Conservation (phyloP, 2,329 filamentous ascomycete species). For the Colletotrichum horii region DNA sequence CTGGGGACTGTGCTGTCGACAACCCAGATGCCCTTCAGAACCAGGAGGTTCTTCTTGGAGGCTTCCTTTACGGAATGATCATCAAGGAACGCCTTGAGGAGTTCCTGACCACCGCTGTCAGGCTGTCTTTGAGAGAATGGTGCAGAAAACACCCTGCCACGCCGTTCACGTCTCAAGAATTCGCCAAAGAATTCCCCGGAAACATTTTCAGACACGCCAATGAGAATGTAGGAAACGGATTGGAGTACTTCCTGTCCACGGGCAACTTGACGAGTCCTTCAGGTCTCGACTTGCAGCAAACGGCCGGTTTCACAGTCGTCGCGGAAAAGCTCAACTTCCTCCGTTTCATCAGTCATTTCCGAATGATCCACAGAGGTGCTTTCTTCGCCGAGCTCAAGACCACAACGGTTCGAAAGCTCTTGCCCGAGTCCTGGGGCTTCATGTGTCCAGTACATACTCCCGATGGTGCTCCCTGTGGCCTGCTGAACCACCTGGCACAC, state of each 20-base stretch:
- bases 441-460: conserved; percentile 97
- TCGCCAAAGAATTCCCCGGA: conserved; percentile 78
- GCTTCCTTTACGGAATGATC: conserved; percentile 93
- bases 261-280: conserved; percentile 92
- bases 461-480: conserved; percentile 91
- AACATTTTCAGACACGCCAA: conserved; percentile 83
- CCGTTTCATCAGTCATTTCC: conserved; percentile 98
- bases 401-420: conserved; percentile 91
- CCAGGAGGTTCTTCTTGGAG: conserved; percentile 92
- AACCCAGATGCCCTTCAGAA: conserved; percentile 97
- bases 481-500: conserved; percentile 94
- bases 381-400: conserved; percentile 99
- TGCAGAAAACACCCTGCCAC: conserved; percentile 62
- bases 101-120: conserved; percentile 67
- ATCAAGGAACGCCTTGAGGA: conserved; percentile 95
- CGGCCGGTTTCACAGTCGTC: conserved; percentile 93
- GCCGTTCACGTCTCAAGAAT: conserved; percentile 78
- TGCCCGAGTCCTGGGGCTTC: conserved; percentile 98
- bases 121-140: conserved; percentile 61
- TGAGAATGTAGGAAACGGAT: conserved; percentile 83
- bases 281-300: conserved; percentile 92
- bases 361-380: conserved; percentile 97
- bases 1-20: conserved; percentile 90
- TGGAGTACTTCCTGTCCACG: conserved; percentile 96
- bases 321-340: conserved; percentile 99